Evolutionary conservation across 1,284 basidiomycete genomes (phyloP).

Genomic region (Cerioporus squamosus): DNA sequence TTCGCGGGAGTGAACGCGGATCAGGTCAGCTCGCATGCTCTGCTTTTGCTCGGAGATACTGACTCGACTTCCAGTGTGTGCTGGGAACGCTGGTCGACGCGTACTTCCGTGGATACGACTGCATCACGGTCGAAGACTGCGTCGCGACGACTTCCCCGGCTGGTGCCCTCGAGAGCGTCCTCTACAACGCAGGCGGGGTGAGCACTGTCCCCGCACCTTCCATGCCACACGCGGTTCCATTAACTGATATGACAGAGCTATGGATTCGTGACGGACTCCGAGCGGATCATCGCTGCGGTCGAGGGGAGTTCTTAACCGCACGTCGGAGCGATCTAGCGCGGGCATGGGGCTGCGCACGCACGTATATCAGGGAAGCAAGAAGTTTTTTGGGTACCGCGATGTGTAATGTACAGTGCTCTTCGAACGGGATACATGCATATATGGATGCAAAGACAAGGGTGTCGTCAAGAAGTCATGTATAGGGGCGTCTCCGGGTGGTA

Average conservation of each 20-base stretch:
- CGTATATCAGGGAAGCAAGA: background rate
- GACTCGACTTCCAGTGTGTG: conserved; percentile 52
- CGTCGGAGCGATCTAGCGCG: background rate
- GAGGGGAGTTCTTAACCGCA: background rate
- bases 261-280: conserved; percentile 62
- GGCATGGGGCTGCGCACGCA: background rate
- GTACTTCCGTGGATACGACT: conserved; percentile 68
- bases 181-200: conserved; percentile 60
- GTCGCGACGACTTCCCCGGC: conserved; percentile 65
- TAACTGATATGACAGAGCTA: conserved; percentile 46
- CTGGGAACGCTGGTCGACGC: conserved; percentile 66
- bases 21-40: conserved; percentile 46
- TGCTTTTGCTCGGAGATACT: background rate
- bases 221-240: background rate
- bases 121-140: conserved; percentile 58
- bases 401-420: conserved; percentile 23
- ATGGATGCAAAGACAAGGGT: background rate
- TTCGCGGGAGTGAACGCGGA: conserved; percentile 72
- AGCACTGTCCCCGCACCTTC: conserved; percentile 28
- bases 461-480: background rate
- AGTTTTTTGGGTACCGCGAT: background rate
- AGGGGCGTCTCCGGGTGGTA: background rate
- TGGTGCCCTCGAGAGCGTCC: conserved; percentile 61
- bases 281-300: conserved; percentile 21
- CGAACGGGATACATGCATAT: conserved; percentile 1